A percentile compares a stretch with the other conserved stretches of the same genome.
phyloP scores from a whole-genome alignment of 345 rosid species.

The Salix udensis region DNA sequence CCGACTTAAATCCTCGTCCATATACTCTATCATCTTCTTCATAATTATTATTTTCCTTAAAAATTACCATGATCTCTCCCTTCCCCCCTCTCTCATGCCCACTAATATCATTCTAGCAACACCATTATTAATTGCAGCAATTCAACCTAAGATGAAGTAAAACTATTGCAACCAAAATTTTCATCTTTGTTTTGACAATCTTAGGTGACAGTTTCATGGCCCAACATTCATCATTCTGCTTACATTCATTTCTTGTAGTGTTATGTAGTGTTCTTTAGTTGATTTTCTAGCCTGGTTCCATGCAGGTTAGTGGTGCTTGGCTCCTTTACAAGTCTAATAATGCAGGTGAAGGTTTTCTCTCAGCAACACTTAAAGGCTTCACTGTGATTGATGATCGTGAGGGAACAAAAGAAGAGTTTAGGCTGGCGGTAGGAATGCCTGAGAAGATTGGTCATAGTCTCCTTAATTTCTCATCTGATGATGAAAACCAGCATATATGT shows the following conservation, averaged over 20 bases:
- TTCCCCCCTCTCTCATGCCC: neutral
- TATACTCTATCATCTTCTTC: neutral
- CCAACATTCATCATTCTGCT: no score
- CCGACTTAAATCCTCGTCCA: neutral
- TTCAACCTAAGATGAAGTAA: no score
- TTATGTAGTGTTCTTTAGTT: neutral
- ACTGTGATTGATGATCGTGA: slow-evolving; percentile 87
- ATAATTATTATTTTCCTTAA: neutral
- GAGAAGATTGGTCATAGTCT: slow-evolving; percentile 41
- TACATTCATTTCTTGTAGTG: no score
- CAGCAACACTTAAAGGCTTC: slow-evolving; percentile 81
- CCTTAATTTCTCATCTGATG: slow-evolving; percentile 20
- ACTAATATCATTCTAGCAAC: neutral
- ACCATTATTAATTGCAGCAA: no score
- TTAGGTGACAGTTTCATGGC: no score
- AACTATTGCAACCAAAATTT: no score
- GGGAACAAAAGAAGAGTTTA: slow-evolving; percentile 76
- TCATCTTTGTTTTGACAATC: no score
- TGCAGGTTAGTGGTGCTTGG: slow-evolving; percentile 79
- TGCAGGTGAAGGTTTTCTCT: slow-evolving; percentile 63
- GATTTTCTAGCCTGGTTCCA: slow-evolving; percentile 4
- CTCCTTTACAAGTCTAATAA: slow-evolving; percentile 76
- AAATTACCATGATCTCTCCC: neutral
- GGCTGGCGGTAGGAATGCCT: slow-evolving; percentile 82
- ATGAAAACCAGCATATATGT: slow-evolving; percentile 27